Evolutionary conservation across 371 early-diverging fungal species (phyloP), one percentile per base, ranked within the genome.

Genomic region (Mortierella sp.): DNA sequence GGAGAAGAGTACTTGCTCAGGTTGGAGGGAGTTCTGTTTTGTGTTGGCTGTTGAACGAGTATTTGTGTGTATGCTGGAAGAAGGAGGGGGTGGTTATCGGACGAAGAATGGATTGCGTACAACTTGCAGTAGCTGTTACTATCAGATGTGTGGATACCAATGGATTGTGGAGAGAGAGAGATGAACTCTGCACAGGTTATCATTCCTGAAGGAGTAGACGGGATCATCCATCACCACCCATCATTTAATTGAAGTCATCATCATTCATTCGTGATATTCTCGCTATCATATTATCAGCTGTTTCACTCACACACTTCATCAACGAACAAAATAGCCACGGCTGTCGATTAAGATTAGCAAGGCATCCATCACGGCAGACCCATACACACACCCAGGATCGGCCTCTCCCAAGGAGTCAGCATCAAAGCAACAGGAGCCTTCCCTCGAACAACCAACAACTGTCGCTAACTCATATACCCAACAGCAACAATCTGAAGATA

Each of bases 331-430:
- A 63, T 90, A 74, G 93, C 93, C 48, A 18, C 90, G 43, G 87
- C 90, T 75, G 83, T 90, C 79, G 79, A 87, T 77, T 83, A 82
- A 86, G 74, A 73, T 86, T 68, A 82, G 74, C 76, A 82, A 82
- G 58, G 75, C 82, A 0, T 65, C 77, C 38, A 85, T 85, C 65
- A 74, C 79, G 21, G 75, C 79, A 38, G 80, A 83, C 44, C 32
- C 83, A 41, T 75, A 74, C 58, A 51, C 58, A 58, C 75, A 56
- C 43, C 75, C 71, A 68, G 41, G 29, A 58, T 41, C 65, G 41
- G 11, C 74, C 44, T 35, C 77, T 49, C n/a, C 70, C 8, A 48
- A 55, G 8, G 56, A 71, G 24, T 12, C 54, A 43, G 65, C 68
- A 74, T 72, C 73, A 75, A 54, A 54, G 60, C 72, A 54, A 60